phyloP scores from a whole-genome alignment of 352 stramenopile genomes.

The Phytopythium mirpurense region DNA sequence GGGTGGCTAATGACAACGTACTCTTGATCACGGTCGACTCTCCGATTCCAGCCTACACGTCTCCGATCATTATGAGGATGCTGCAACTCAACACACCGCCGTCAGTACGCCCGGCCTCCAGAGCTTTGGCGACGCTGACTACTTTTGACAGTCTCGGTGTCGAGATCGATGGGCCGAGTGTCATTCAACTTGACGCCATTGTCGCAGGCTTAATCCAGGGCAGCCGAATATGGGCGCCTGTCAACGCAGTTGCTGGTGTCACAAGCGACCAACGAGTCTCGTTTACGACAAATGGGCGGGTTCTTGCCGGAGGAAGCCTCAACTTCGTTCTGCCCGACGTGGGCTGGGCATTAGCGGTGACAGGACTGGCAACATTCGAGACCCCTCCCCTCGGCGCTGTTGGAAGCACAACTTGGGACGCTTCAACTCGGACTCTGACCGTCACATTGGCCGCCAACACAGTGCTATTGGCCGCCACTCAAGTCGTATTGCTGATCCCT shows the following conservation, averaged over 20 bases:
- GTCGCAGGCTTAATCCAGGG: slow-evolving; percentile 34
- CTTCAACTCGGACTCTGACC: slow-evolving; percentile 18
- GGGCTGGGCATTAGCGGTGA: slow-evolving; percentile 29
- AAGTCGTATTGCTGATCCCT: slow-evolving; percentile 26
- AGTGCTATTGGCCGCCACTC: slow-evolving; percentile 22
- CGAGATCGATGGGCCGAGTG: slow-evolving; percentile 46
- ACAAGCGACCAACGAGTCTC: slow-evolving; percentile 38
- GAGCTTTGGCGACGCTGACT: slow-evolving; percentile 20
- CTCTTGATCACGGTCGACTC: slow-evolving; percentile 8
- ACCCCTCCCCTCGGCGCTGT: slow-evolving; percentile 24
- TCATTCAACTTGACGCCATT: slow-evolving; percentile 38
- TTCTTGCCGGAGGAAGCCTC: slow-evolving; percentile 29
- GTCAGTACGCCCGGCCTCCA: slow-evolving; percentile 22
- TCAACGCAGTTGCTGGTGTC: slow-evolving; percentile 35
- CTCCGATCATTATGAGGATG: slow-evolving; percentile 26
- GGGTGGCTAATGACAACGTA: slow-evolving; percentile 14
- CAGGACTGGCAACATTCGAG: slow-evolving; percentile 23
- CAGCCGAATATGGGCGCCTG: slow-evolving; percentile 38
- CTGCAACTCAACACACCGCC: slow-evolving; percentile 32
- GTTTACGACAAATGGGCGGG: slow-evolving; percentile 38
- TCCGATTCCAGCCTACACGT: slow-evolving; percentile 28
- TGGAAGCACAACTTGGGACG: slow-evolving; percentile 29
- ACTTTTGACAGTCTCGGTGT: slow-evolving; percentile 35
- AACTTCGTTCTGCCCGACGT: slow-evolving; percentile 41
- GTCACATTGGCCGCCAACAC: slow-evolving; percentile 21